Percentiles rank a stretch among this genome's conserved stretches.
phyloP scores from a whole-genome alignment of 2,329 filamentous ascomycete species.

The Chlorencoelia australis region DNA sequence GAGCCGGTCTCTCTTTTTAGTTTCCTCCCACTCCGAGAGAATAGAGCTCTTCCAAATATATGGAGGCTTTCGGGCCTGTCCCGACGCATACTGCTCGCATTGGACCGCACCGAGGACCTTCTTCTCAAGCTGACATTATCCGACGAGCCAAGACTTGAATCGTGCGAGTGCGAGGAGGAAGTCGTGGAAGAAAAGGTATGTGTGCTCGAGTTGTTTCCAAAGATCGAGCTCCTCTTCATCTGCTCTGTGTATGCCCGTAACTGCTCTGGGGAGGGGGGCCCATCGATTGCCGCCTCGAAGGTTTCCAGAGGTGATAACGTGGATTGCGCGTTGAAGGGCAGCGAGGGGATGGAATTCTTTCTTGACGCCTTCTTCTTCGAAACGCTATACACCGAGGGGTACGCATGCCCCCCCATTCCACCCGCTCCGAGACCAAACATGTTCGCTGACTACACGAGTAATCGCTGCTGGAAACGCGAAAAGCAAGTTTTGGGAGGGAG shows the following conservation, averaged over 20 bases:
- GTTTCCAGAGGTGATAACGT: slow-evolving; percentile 28
- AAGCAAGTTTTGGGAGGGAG: slow-evolving; percentile 5
- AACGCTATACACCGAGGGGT: neutral
- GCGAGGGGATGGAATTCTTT: slow-evolving; percentile 1
- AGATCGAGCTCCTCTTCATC: slow-evolving; percentile 43
- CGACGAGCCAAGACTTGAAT: slow-evolving; percentile 20
- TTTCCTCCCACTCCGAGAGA: slow-evolving; percentile 41
- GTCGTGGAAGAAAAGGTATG: slow-evolving; percentile 44
- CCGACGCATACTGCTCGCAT: slow-evolving; percentile 38
- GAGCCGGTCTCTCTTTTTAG: slow-evolving; percentile 38
- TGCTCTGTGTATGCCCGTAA: slow-evolving; percentile 49
- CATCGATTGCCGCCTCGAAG: slow-evolving; percentile 48
- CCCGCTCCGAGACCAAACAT: slow-evolving; percentile 6
- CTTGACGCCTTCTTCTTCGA: slow-evolving; percentile 4
- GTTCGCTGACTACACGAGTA: neutral
- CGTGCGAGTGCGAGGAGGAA: slow-evolving; percentile 41
- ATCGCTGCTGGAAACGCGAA: slow-evolving; percentile 2
- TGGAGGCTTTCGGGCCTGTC: slow-evolving; percentile 51
- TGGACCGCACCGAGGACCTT: slow-evolving; percentile 47
- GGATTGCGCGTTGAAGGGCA: neutral
- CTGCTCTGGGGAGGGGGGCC: slow-evolving; percentile 49
- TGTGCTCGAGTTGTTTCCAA: slow-evolving; percentile 35
- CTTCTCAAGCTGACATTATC: slow-evolving; percentile 37
- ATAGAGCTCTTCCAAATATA: slow-evolving; percentile 44
- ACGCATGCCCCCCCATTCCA: slow-evolving; percentile 1